These are phyloP conservation scores for Exophiala oligosperma DNA, from an alignment of 2,329 filamentous ascomycete species.

Conservation along the genomic window DNA sequence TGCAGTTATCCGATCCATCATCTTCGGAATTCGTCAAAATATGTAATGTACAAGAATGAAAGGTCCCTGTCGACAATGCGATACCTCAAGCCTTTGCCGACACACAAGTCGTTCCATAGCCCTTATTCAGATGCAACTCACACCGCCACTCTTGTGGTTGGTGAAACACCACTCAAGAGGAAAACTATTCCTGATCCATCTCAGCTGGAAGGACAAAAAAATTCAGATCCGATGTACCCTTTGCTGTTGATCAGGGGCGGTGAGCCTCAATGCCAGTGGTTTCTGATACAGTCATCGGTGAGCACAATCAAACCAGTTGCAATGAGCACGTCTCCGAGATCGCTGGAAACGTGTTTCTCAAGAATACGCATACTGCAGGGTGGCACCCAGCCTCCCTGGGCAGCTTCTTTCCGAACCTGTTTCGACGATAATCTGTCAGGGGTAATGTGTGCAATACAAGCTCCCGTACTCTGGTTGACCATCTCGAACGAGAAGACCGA, in stretches of 20 bases:
- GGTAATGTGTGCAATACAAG: slow-evolving; percentile 78
- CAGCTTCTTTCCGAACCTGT: slow-evolving; percentile 70
- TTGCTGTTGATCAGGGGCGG: slow-evolving; percentile 14
- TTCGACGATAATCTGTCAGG: slow-evolving; percentile 72
- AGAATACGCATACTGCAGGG: slow-evolving; percentile 90
- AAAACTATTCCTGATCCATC: slow-evolving; percentile 10
- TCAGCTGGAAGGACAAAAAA: slow-evolving; percentile 1
- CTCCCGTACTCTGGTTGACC: slow-evolving; percentile 63
- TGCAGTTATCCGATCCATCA: not conserved
- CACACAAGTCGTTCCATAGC: slow-evolving; percentile 4
- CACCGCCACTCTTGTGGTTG: slow-evolving; percentile 16
- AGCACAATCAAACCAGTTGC: slow-evolving; percentile 86
- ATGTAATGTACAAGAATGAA: slow-evolving; percentile 5
- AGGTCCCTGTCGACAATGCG: not conserved
- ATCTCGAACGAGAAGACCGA: slow-evolving; percentile 77
- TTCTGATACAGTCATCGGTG: slow-evolving; percentile 87
- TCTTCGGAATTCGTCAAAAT: not conserved
- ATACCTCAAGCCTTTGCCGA: not conserved
- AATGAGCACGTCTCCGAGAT: slow-evolving; percentile 69
- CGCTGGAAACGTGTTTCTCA: slow-evolving; percentile 64
- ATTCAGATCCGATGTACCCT: slow-evolving; percentile 10
- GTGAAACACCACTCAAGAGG: slow-evolving; percentile 20
- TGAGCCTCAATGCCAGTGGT: slow-evolving; percentile 61
- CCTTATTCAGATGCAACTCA: slow-evolving; percentile 10
- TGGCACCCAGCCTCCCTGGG: slow-evolving; percentile 84